phyloP scores from a whole-genome alignment of 805 yeast genomes.

The Lipomyces chichibuensis region DNA sequence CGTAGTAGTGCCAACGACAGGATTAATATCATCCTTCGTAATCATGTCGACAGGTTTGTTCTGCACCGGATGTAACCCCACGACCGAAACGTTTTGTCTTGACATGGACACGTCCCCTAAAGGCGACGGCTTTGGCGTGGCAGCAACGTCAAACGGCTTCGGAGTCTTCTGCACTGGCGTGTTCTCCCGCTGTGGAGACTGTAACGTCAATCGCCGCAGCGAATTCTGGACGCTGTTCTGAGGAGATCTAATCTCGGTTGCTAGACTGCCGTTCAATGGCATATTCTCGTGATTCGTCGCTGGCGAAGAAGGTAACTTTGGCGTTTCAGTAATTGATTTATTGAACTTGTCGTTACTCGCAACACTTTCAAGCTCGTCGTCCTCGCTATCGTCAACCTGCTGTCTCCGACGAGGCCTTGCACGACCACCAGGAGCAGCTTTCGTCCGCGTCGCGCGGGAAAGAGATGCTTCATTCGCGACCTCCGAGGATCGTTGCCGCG shows the following conservation, averaged over 20 bases:
- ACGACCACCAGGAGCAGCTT: background rate
- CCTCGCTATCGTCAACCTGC: background rate
- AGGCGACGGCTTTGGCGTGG: background rate
- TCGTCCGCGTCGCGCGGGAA: background rate
- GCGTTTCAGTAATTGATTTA: background rate
- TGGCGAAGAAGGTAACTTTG: too few relatives aligned
- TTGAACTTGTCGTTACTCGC: background rate
- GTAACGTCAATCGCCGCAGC: constrained; percentile 8
- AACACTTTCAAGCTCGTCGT: background rate
- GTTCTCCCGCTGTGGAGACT: constrained; percentile 1
- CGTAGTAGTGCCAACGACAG: background rate
- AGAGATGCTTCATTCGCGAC: background rate
- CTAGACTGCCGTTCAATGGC: background rate
- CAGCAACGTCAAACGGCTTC: background rate
- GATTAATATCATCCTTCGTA: background rate
- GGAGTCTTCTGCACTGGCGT: background rate
- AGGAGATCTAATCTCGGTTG: background rate
- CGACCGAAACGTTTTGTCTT: constrained; percentile 8
- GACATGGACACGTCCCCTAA: constrained; percentile 3
- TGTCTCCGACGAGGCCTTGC: background rate
- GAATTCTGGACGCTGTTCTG: constrained; percentile 2
- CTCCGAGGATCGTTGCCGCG: background rate
- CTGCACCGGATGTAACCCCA: background rate
- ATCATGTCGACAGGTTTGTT: background rate
- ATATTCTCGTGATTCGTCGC: background rate